Conservation (phyloP, 2,329 filamentous ascomycete genomes). For the Sarocladium oryzae region DNA sequence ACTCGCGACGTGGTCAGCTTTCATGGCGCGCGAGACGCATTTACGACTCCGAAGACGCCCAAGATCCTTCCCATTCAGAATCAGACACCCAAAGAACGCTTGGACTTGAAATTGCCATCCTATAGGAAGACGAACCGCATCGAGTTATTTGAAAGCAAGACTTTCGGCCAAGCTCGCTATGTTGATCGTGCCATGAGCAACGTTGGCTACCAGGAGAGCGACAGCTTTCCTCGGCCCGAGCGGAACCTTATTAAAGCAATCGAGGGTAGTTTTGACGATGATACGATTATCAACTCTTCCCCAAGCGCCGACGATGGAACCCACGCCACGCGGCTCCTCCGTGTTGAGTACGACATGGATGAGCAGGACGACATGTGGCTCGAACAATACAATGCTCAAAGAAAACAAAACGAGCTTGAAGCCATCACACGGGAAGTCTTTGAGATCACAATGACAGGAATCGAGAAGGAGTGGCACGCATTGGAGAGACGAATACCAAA, state of each 20-base stretch:
- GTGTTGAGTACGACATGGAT: constrained; percentile 99
- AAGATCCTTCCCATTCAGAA: constrained; percentile 71
- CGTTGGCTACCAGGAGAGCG: constrained; percentile 92
- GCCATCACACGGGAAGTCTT: constrained; percentile 89
- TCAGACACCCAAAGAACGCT: constrained; percentile 71
- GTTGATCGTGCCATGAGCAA: constrained; percentile 96
- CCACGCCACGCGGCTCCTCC: constrained; percentile 50
- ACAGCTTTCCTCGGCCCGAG: constrained; percentile 76
- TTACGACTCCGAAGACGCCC: constrained; percentile 45
- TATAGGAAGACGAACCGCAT: constrained; percentile 77
- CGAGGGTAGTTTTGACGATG: constrained; percentile 54
- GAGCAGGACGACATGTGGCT: constrained; percentile 98
- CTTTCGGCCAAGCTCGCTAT: constrained; percentile 78
- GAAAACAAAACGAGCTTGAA: constrained; percentile 68
- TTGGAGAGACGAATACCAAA: constrained; percentile 96
- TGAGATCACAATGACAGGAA: constrained; percentile 97
- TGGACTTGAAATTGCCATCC: constrained; percentile 70
- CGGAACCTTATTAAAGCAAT: constrained; percentile 61
- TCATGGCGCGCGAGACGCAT: constrained; percentile 41
- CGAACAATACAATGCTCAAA: constrained; percentile 70
- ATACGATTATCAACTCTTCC: constrained; percentile 27
- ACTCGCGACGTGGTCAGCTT: constrained; percentile 46
- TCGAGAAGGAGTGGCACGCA: constrained; percentile 97
- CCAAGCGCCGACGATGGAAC: constrained; percentile 22
- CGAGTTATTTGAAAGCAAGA: constrained; percentile 74